Percentiles rank a stretch among this genome's conserved stretches.
Evolutionary conservation across 768 basidiomycete genomes (phyloP).

Genomic region (Steccherinum ochraceum): DNA sequence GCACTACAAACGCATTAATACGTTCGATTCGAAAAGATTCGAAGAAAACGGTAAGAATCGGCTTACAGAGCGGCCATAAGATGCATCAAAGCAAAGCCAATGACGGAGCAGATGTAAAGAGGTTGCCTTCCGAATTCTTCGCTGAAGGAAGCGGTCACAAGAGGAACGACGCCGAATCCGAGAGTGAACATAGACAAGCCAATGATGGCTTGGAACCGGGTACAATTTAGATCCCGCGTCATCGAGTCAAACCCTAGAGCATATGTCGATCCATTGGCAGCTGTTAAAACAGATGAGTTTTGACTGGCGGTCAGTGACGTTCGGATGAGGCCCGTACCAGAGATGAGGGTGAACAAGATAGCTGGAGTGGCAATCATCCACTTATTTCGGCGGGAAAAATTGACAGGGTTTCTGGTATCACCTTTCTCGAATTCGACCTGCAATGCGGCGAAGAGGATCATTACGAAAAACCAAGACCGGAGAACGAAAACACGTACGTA

Average conservation of each 20-base stretch:
- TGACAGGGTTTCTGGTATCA: constrained; percentile 27
- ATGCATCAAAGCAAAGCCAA: constrained; percentile 47
- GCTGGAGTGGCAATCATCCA: constrained; percentile 39
- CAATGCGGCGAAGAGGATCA: constrained; percentile 3
- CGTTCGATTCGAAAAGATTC: background rate
- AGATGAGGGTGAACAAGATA: constrained; percentile 42
- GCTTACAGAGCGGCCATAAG: constrained; percentile 37
- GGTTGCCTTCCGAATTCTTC: constrained; percentile 68
- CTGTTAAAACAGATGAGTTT: constrained; percentile 28
- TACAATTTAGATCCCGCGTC: constrained; percentile 33
- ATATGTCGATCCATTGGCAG: constrained; percentile 45
- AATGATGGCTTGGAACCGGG: constrained; percentile 23
- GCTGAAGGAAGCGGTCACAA: constrained; percentile 62
- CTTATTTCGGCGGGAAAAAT: constrained; percentile 25
- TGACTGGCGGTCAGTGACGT: no score
- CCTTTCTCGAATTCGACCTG: constrained; percentile 30
- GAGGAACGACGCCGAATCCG: constrained; percentile 57
- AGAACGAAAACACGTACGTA: no score
- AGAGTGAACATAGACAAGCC: constrained; percentile 45
- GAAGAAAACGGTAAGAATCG: background rate
- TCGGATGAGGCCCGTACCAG: constrained; percentile 32
- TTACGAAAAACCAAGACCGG: constrained; percentile 17
- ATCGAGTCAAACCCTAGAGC: constrained; percentile 52
- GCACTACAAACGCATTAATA: constrained; percentile 25
- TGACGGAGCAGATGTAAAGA: constrained; percentile 45